These are phyloP conservation scores for Hypoxylon lienhwacheense DNA, from an alignment of 495 filamentous ascomycete species.

Conservation along the genomic window DNA sequence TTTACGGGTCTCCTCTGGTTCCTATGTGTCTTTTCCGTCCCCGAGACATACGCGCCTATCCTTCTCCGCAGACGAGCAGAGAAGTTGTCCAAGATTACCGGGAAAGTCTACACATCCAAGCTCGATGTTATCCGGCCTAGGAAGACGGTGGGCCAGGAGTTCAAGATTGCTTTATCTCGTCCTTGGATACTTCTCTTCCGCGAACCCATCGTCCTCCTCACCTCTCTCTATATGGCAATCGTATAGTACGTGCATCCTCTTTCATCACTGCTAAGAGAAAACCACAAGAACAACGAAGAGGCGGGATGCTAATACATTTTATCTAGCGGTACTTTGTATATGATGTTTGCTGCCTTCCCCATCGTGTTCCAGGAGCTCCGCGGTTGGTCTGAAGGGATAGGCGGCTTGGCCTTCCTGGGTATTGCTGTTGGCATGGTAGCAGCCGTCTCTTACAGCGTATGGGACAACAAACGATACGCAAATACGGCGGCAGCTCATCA, in stretches of 20 bases:
- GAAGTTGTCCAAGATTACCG: slow-evolving; percentile 66
- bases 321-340: slow-evolving; percentile 72
- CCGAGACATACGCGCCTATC: slow-evolving; percentile 79
- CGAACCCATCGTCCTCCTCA: slow-evolving; percentile 81
- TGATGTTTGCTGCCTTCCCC: slow-evolving; percentile 88
- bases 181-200: slow-evolving; percentile 75
- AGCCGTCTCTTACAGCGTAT: slow-evolving; percentile 66
- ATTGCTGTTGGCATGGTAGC: slow-evolving; percentile 75
- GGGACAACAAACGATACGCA: slow-evolving; percentile 65
- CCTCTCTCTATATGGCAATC: slow-evolving; percentile 76
- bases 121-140: slow-evolving; percentile 61
- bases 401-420: slow-evolving; percentile 78
- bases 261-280: too few species aligned
- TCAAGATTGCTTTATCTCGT: slow-evolving; percentile 57
- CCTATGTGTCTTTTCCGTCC: slow-evolving; percentile 65
- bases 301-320: slow-evolving; percentile 6
- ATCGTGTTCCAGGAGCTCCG: slow-evolving; percentile 75
- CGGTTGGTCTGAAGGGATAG: slow-evolving; percentile 69
- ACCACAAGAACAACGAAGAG: too few species aligned
- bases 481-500: slow-evolving; percentile 54
- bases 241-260: slow-evolving; percentile 62
- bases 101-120: slow-evolving; percentile 60
- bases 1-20: slow-evolving; percentile 69
- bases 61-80: slow-evolving; percentile 72
- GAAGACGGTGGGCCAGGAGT: slow-evolving; percentile 46